phyloP scores from a whole-genome alignment of 2,329 filamentous ascomycete species.

The Tolypocladium amazonense region DNA sequence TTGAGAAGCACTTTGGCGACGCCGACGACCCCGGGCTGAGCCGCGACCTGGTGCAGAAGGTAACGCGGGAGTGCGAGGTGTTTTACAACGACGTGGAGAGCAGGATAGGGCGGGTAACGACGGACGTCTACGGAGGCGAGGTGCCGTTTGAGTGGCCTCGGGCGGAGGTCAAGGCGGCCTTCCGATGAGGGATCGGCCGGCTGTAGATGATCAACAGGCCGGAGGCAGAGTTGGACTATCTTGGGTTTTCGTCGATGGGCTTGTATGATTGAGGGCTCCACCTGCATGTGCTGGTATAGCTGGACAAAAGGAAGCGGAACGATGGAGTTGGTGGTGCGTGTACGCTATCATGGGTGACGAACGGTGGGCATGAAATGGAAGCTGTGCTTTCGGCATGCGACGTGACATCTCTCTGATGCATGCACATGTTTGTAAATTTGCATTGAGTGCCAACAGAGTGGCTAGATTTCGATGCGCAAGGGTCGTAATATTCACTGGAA shows the following conservation, averaged over 20 bases:
- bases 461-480: not conserved
- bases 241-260: not conserved
- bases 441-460: not conserved
- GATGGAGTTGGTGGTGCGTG: not conserved
- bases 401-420: not conserved
- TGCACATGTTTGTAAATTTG: not conserved
- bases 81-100: constrained; percentile 53
- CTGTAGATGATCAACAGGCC: not conserved
- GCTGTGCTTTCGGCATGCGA: not conserved
- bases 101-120: constrained; percentile 47
- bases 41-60: constrained; percentile 44
- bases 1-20: constrained; percentile 96
- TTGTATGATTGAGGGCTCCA: not conserved
- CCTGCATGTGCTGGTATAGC: not conserved
- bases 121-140: constrained; percentile 54
- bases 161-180: constrained; percentile 50
- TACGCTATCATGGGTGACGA: not conserved
- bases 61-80: constrained; percentile 49
- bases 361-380: not conserved
- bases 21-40: constrained; percentile 64
- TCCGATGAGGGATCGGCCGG: constrained; percentile 19
- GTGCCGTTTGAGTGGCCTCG: constrained; percentile 57
- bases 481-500: no score
- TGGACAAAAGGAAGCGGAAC: not conserved
- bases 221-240: not conserved